These are phyloP conservation scores for Lippia alba DNA, from an alignment of 305 asterid species.

Conservation along the genomic window DNA sequence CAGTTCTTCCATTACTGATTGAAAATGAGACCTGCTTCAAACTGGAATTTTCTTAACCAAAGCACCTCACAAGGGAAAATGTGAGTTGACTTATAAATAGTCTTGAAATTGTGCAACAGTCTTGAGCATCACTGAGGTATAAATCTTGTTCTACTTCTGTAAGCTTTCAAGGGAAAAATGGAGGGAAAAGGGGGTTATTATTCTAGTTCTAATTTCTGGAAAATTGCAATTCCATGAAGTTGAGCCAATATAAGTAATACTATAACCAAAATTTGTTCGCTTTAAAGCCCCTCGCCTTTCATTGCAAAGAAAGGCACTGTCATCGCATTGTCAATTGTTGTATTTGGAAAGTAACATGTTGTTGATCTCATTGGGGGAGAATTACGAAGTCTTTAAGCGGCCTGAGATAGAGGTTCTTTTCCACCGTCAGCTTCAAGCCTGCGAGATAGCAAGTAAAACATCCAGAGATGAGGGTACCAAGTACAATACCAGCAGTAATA, in stretches of 20 bases:
- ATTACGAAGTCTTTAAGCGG: slow-evolving; percentile 42
- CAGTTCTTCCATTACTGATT: no score
- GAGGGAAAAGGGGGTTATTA: slow-evolving; percentile 15
- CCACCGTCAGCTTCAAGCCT: slow-evolving; percentile 61
- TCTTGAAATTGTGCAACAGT: no score
- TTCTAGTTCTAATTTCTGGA: slow-evolving; percentile 26
- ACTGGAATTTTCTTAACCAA: no score
- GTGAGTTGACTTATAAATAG: no score
- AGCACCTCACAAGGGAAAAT: no score
- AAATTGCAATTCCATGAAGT: neutral
- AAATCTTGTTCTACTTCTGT: no score
- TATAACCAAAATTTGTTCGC: neutral
- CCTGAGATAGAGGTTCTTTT: slow-evolving; percentile 53
- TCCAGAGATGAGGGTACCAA: slow-evolving; percentile 12
- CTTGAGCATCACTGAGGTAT: no score
- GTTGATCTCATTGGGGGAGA: neutral
- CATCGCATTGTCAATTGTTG: no score
- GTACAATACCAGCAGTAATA: neutral
- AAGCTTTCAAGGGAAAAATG: neutral
- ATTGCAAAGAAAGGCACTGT: neutral
- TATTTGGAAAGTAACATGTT: neutral
- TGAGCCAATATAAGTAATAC: no score
- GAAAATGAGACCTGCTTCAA: no score
- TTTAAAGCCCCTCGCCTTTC: neutral
- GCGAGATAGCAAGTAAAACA: slow-evolving; percentile 33